Evolutionary conservation across 1,284 basidiomycete species (phyloP), one percentile per base, ranked within the genome.

Genomic region (Moesziomyces parantarcticus): DNA sequence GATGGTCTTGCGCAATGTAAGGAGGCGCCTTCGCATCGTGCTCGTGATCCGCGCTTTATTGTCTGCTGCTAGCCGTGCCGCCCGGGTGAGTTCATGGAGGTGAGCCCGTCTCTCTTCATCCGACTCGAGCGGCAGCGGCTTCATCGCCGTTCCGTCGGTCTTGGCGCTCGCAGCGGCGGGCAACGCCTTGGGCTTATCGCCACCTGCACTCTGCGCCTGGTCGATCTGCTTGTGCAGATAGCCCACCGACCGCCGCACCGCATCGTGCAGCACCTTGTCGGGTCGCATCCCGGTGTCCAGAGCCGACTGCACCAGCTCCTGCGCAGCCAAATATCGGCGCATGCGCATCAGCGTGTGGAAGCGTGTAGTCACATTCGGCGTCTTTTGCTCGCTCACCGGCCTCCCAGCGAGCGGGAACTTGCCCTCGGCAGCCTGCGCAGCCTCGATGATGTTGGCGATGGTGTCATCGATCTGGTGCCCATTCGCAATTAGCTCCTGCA

Each of bases 371-470:
- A 73, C 63, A n/a, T 54, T 53, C 25, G 64, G 56, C 14, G 43
- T 48, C 22, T 70, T 57, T 1, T 18, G 20, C 16, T 22, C 14
- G 25, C 55, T 16, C 6, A 76, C 20, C 13, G 61, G 59, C 39
- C 56, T 34, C 9, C 66, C 64, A 8, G 58, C 43, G 16, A 68
- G 32, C n/a, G 61, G 11, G 25, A 61, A 61, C 20, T 51, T 44
- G 21, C 55, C 9, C 3, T 57, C 45, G 1, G 50, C 34, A 4
- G 41, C 20, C 32, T 73, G 54, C 2, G 62, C 72, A 4, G 72
- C 67, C 32, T 75, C 72, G 47, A 76, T 56, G 22, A 76, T 59
- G 52, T 64, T 62, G 36, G 53, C 47, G 39, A 76, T 66, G 16
- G 57, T 47, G 11, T 60, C 74, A 43, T 73, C 64, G 21, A 63